Conservation (phyloP, 345 rosid species). For the Gossypium herbaceum region DNA sequence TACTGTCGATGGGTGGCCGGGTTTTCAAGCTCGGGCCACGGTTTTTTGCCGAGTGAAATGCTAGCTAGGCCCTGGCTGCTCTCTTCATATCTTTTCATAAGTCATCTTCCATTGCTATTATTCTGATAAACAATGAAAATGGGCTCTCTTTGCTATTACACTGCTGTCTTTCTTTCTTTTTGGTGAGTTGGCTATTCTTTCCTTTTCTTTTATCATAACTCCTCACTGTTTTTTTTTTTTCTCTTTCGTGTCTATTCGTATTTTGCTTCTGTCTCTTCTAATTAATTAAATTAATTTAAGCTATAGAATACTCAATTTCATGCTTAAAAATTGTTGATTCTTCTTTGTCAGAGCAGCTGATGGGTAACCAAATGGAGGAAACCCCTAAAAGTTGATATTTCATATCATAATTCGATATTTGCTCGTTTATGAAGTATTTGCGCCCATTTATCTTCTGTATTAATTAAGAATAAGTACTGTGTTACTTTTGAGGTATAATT, state of each 20-base stretch:
- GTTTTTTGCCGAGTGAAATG: background rate
- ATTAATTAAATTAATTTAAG: background rate
- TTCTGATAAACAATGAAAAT: background rate
- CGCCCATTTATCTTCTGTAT: too few relatives aligned
- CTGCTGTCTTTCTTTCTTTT: conserved; percentile 17
- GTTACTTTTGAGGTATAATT: too few relatives aligned
- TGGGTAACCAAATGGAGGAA: too few relatives aligned
- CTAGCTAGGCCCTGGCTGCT: background rate
- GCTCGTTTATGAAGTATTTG: too few relatives aligned
- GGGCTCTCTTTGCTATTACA: conserved; percentile 7
- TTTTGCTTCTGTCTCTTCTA: conserved; percentile 3
- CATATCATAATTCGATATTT: too few relatives aligned
- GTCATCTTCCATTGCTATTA: conserved; percentile 23
- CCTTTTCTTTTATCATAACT: conserved; percentile 17
- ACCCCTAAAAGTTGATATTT: too few relatives aligned
- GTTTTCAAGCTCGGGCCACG: conserved; percentile 15
- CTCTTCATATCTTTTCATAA: conserved; percentile 12
- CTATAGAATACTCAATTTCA: background rate
- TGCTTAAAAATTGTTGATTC: background rate
- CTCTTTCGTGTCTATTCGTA: background rate
- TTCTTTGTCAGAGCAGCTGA: too few relatives aligned
- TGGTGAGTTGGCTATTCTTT: conserved; percentile 24
- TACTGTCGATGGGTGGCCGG: conserved; percentile 48
- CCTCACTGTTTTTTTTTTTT: background rate
- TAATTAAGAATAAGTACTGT: too few relatives aligned